These are phyloP conservation scores for Camellia sinensis DNA, from an alignment of 148 eudicot species.

Conservation along the genomic window DNA sequence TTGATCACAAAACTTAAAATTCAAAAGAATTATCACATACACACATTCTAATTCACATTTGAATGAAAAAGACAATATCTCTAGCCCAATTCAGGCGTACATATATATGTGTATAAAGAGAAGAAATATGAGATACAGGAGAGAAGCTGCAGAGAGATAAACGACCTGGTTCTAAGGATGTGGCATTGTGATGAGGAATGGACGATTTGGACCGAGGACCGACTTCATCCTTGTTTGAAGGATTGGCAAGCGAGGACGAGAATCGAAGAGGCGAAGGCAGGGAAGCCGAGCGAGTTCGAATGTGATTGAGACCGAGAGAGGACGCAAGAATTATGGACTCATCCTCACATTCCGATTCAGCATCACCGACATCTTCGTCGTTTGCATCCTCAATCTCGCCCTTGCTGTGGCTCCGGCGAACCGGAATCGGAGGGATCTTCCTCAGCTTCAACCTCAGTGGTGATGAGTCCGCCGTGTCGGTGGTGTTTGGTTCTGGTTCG, in stretches of 20 bases:
- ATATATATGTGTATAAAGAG: no score
- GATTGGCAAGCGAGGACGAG: slow-evolving; percentile 7
- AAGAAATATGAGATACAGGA: no score
- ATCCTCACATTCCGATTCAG: slow-evolving; percentile 19
- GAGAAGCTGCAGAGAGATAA: background rate
- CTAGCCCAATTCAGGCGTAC: background rate
- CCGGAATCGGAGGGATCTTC: slow-evolving; percentile 53
- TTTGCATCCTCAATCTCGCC: background rate
- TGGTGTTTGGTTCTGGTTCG: slow-evolving; percentile 5
- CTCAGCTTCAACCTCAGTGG: slow-evolving; percentile 35
- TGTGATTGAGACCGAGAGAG: slow-evolving; percentile 56
- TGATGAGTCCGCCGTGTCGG: slow-evolving; percentile 13
- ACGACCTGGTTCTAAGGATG: slow-evolving; percentile 48
- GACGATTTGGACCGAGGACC: slow-evolving; percentile 29
- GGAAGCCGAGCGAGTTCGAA: slow-evolving; percentile 57
- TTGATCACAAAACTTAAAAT: no score
- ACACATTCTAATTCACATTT: background rate
- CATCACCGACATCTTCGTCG: slow-evolving; percentile 17
- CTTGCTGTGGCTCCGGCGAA: slow-evolving; percentile 20
- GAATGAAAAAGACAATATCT: background rate
- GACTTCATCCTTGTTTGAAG: slow-evolving; percentile 24
- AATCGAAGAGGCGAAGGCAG: slow-evolving; percentile 21
- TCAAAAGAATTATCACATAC: background rate
- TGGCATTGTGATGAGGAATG: slow-evolving; percentile 33
- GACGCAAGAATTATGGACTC: slow-evolving; percentile 45